Percentiles rank a stretch among this genome's conserved stretches.
Conservation (phyloP, 1,139 yeast species). For the Entelexis sorbosivorans region DNA sequence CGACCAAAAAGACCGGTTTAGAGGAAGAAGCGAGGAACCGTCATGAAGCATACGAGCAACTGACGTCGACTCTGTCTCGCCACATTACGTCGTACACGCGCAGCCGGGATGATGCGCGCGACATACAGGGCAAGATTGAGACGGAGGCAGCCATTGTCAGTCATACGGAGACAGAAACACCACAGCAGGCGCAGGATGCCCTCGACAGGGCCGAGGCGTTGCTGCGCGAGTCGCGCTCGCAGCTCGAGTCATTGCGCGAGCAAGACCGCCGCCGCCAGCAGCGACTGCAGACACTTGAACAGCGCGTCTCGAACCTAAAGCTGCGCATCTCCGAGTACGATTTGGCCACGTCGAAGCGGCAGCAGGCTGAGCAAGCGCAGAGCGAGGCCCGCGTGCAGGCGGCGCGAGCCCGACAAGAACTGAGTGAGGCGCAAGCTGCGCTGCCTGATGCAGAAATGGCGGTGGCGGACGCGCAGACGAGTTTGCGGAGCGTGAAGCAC, state of each 20-base stretch:
- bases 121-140: conserved; percentile 19
- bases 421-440: neutral
- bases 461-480: neutral
- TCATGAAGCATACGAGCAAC: neutral
- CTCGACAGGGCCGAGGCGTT: conserved; percentile 5
- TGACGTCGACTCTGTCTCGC: neutral
- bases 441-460: conserved; percentile 5
- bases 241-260: conserved; percentile 1
- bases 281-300: neutral
- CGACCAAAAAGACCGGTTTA: no score
- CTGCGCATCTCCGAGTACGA: conserved; percentile 12
- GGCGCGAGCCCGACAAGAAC: neutral
- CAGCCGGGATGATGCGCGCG: conserved; percentile 5
- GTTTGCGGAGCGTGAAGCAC: conserved; percentile 7
- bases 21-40: neutral
- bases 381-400: neutral
- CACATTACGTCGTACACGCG: conserved; percentile 4
- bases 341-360: neutral
- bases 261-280: neutral
- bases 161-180: neutral
- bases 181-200: conserved; percentile 12
- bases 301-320: conserved; percentile 4
- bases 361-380: conserved; percentile 5
- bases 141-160: conserved; percentile 17
- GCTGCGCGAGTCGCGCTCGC: neutral